Evolutionary conservation across 73 alveolate species (phyloP).

Genomic region (Tetrahymena elliotti): DNA sequence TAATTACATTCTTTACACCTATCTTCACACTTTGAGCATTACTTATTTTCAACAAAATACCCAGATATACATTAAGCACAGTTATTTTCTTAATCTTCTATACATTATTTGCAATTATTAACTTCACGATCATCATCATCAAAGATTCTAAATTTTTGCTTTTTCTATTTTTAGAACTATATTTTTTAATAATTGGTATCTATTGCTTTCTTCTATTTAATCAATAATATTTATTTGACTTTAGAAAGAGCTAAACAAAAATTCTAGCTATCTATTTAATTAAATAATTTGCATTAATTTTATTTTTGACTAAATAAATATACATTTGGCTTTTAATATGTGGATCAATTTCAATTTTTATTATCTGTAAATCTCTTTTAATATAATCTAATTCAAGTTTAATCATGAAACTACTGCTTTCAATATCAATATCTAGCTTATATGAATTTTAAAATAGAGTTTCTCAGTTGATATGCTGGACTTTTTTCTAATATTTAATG

Average conservation of each 20-base stretch:
- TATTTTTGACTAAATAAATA: too few relatives aligned
- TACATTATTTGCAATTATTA: background rate
- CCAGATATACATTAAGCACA: too few relatives aligned
- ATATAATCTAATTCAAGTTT: background rate
- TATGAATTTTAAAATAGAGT: too few relatives aligned
- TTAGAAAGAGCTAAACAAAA: background rate
- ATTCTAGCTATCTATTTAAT: background rate
- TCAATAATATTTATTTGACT: background rate
- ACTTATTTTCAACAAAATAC: background rate
- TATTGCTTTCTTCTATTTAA: too few relatives aligned
- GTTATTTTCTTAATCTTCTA: background rate
- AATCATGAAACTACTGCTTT: background rate
- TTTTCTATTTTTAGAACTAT: background rate
- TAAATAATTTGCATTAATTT: background rate
- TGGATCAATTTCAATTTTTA: background rate
- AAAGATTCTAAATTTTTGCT: background rate
- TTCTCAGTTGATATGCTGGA: background rate
- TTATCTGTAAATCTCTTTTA: too few relatives aligned
- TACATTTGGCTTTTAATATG: background rate
- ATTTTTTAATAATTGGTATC: too few relatives aligned
- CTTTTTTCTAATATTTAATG: background rate
- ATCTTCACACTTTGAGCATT: background rate
- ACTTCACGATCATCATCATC: background rate
- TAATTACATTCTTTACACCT: background rate
- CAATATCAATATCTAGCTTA: background rate